Conservation (phyloP, 495 filamentous ascomycete species). For the Hypoxylon lienhwacheense region DNA sequence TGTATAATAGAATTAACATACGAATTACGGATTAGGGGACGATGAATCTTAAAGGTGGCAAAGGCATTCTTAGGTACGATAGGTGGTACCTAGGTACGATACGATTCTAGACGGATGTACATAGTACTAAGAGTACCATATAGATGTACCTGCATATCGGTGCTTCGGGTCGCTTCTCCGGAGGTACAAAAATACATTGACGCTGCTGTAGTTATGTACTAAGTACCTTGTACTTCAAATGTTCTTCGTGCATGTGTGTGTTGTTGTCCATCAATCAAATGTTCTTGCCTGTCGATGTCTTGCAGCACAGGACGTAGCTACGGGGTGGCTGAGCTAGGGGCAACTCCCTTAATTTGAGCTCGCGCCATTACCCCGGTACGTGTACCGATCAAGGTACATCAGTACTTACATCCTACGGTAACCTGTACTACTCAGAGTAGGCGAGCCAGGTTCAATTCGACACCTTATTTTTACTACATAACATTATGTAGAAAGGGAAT, state of each 20-base stretch:
- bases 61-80: no score
- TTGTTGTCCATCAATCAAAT: not conserved
- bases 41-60: no score
- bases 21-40: no score
- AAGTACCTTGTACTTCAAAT: no score
- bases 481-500: not conserved
- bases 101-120: no score
- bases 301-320: no score
- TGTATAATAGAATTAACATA: no score
- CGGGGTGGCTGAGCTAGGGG: conserved; percentile 35
- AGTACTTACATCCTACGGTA: not conserved
- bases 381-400: not conserved
- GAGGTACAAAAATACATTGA: conserved; percentile 29
- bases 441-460: conserved; percentile 21
- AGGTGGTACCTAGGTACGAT: no score
- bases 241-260: not conserved
- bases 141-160: conserved; percentile 44
- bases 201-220: no score
- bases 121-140: no score
- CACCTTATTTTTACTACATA: conserved; percentile 32
- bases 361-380: not conserved
- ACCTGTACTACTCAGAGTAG: no score
- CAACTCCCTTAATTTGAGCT: conserved; percentile 10
- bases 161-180: conserved; percentile 42
- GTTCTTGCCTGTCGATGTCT: conserved; percentile 39